Conservation (phyloP, 305 asterid species). For the Fraxinus sp. region DNA sequence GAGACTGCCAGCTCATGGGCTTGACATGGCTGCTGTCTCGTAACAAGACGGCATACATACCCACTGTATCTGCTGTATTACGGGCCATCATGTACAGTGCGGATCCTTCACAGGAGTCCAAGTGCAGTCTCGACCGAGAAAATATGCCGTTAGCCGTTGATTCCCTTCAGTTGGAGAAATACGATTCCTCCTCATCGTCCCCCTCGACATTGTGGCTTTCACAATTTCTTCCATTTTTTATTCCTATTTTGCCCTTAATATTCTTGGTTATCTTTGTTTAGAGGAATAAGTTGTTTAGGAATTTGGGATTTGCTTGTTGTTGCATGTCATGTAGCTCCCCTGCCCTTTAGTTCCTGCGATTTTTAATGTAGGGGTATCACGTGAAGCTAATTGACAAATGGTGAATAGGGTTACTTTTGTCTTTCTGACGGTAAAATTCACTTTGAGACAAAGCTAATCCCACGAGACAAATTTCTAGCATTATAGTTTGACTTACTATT, state of each 20-base stretch:
- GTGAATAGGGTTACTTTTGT: neutral
- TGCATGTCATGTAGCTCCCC: neutral
- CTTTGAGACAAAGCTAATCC: neutral
- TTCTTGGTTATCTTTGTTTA: neutral
- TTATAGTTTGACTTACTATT: no score
- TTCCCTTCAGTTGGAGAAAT: neutral
- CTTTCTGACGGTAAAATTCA: neutral
- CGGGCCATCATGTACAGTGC: neutral
- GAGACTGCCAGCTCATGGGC: neutral
- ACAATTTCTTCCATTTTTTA: neutral
- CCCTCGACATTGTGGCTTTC: neutral
- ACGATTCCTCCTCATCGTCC: neutral
- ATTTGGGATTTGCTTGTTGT: neutral
- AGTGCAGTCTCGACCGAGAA: neutral
- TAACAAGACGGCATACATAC: neutral
- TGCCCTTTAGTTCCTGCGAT: neutral
- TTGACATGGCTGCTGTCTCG: neutral
- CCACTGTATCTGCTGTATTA: neutral
- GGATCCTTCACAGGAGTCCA: neutral
- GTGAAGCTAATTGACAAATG: neutral
- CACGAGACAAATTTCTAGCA: neutral
- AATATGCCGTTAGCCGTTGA: neutral
- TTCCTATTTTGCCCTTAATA: neutral
- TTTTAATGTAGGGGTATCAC: neutral
- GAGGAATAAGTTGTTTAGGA: neutral